Conservation (phyloP, 2,329 filamentous ascomycete genomes). For the Neopestalotiopsis sp. region DNA sequence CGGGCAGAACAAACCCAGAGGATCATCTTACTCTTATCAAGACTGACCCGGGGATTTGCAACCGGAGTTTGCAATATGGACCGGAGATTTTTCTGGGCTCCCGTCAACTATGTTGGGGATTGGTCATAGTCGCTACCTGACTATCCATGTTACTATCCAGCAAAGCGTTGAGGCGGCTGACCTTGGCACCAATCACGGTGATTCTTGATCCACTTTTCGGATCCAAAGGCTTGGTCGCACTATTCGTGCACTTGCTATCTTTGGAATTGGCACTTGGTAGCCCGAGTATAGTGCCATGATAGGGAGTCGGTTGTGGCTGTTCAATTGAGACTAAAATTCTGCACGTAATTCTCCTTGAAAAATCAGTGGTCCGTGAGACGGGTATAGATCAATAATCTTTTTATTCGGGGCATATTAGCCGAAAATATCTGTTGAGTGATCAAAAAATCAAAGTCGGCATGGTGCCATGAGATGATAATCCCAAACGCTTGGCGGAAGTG, state of each 20-base stretch:
- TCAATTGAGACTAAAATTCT: neutral
- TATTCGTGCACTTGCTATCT: neutral
- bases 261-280: neutral
- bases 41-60: neutral
- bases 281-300: neutral
- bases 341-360: neutral
- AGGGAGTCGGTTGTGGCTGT: neutral
- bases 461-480: too few relatives aligned
- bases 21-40: neutral
- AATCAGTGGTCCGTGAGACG: neutral
- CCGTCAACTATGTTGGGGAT: neutral
- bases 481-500: too few relatives aligned
- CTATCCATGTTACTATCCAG: neutral
- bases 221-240: neutral
- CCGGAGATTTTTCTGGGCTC: constrained; percentile 1
- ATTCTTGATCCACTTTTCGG: neutral
- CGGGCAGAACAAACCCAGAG: neutral
- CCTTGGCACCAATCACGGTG: neutral
- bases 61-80: neutral
- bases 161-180: constrained; percentile 9
- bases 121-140: neutral
- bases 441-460: too few relatives aligned
- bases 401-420: neutral
- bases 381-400: neutral
- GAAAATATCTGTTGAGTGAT: neutral